phyloP scores from a whole-genome alignment of 805 yeast species.

The Pichia cephalocereana region DNA sequence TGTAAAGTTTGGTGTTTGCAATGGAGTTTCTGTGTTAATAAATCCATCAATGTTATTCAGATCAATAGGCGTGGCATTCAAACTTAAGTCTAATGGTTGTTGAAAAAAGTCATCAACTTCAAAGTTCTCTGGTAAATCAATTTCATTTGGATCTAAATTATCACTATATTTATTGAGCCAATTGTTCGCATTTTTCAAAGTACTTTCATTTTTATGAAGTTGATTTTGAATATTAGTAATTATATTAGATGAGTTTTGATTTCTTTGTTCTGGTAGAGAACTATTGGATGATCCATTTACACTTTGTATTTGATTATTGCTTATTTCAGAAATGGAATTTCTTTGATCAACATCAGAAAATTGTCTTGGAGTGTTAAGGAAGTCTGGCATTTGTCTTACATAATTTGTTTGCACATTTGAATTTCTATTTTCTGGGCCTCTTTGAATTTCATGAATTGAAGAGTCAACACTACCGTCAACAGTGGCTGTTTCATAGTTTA shows the following conservation, averaged over 20 bases:
- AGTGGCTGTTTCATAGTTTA: conserved; percentile 2
- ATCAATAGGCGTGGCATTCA: conserved; percentile 10
- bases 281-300: too few relatives aligned
- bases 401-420: conserved; percentile 5
- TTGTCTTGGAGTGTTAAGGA: conserved; percentile 4
- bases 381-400: conserved; percentile 7
- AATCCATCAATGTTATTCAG: conserved; percentile 2
- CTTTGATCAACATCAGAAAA: neutral
- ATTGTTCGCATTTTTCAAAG: conserved; percentile 47
- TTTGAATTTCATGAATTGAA: conserved; percentile 23
- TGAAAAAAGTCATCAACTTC: conserved; percentile 26
- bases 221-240: conserved; percentile 38
- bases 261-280: neutral
- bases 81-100: conserved; percentile 11
- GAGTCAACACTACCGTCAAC: conserved; percentile 3
- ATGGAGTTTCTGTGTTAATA: conserved; percentile 2
- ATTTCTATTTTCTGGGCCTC: conserved; percentile 25
- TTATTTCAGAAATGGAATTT: neutral
- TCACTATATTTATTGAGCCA: conserved; percentile 32
- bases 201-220: conserved; percentile 39
- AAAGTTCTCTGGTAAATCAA: conserved; percentile 22
- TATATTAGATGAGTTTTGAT: neutral
- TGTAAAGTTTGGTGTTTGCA: conserved; percentile 2
- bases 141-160: conserved; percentile 5
- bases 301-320: neutral